A percentile compares a stretch with the other conserved stretches of the same genome.
Evolutionary conservation across 2,329 filamentous ascomycete species (phyloP).

Genomic region (Hypoxylon sp.): DNA sequence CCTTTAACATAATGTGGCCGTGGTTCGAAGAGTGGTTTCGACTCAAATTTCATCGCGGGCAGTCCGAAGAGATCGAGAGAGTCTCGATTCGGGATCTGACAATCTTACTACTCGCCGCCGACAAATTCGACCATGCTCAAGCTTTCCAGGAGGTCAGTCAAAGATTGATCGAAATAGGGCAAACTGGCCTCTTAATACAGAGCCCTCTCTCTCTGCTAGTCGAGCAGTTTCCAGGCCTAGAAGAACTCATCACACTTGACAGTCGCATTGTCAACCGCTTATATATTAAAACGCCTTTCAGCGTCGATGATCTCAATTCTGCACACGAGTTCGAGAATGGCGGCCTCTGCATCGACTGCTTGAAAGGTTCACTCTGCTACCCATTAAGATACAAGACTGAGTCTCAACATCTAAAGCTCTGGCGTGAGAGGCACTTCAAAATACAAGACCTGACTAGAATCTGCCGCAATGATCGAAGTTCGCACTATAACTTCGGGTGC

Average conservation of each 20-base stretch:
- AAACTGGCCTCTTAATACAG: background rate
- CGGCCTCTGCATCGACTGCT: too few relatives aligned
- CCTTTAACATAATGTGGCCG: background rate
- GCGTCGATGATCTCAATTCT: too few relatives aligned
- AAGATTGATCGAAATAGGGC: background rate
- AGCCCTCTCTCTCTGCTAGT: background rate
- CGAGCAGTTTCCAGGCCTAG: background rate
- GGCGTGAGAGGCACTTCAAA: too few relatives aligned
- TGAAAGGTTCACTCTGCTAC: too few relatives aligned
- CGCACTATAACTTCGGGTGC: too few relatives aligned
- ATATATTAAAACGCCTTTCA: too few relatives aligned
- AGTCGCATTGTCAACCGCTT: background rate
- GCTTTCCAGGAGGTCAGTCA: background rate
- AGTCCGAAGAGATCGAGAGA: background rate
- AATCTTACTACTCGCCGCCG: background rate
- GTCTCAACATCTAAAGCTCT: too few relatives aligned
- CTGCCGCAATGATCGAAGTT: too few relatives aligned
- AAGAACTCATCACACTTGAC: background rate
- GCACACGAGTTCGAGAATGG: too few relatives aligned
- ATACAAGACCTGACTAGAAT: too few relatives aligned
- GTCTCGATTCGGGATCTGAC: background rate
- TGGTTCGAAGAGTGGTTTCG: background rate
- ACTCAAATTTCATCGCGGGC: background rate
- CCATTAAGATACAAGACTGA: too few relatives aligned
- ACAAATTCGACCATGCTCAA: background rate